Conservation (phyloP, 208 protist genomes). For the Wallacemonas sp. region DNA sequence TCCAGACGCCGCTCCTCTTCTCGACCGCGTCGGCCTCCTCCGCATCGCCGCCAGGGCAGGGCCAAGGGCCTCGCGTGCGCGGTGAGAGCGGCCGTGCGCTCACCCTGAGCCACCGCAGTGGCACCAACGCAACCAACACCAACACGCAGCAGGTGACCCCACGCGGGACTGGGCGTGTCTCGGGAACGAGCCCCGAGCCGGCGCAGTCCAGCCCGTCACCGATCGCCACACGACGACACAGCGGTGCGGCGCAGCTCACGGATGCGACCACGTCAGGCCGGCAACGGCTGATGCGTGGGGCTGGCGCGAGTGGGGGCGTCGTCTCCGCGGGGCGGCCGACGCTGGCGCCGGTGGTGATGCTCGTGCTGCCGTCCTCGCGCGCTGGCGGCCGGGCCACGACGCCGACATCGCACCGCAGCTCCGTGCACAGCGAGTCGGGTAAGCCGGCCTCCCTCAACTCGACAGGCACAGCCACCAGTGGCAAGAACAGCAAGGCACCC, state of each 20-base stretch:
- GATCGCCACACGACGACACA: slow-evolving; percentile 4
- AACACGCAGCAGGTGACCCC: neutral
- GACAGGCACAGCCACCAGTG: too few species aligned
- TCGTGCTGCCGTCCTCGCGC: slow-evolving; percentile 7
- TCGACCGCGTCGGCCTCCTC: neutral
- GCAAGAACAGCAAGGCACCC: too few species aligned
- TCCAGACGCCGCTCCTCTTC: slow-evolving; percentile 29
- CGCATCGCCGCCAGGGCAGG: neutral
- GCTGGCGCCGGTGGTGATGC: slow-evolving; percentile 17
- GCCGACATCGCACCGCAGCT: slow-evolving; percentile 26
- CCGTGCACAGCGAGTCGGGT: slow-evolving; percentile 4
- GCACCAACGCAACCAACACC: neutral
- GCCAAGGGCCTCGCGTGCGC: neutral
- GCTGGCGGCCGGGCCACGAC: too few species aligned
- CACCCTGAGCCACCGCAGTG: slow-evolving; percentile 11
- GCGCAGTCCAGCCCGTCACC: neutral
- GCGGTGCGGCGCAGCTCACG: too few species aligned
- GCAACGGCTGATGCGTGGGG: slow-evolving; percentile 3
- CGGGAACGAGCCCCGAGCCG: neutral
- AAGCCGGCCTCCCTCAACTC: too few species aligned
- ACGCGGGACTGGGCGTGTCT: neutral
- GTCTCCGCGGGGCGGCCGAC: slow-evolving; percentile 4
- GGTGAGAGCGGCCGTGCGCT: slow-evolving; percentile 1
- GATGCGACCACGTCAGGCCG: neutral
- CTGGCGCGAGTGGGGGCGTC: neutral